Percentiles rank a stretch among this genome's conserved stretches.
Conservation (phyloP, 139 green algal genomes). For the Nannochloris sp. region DNA sequence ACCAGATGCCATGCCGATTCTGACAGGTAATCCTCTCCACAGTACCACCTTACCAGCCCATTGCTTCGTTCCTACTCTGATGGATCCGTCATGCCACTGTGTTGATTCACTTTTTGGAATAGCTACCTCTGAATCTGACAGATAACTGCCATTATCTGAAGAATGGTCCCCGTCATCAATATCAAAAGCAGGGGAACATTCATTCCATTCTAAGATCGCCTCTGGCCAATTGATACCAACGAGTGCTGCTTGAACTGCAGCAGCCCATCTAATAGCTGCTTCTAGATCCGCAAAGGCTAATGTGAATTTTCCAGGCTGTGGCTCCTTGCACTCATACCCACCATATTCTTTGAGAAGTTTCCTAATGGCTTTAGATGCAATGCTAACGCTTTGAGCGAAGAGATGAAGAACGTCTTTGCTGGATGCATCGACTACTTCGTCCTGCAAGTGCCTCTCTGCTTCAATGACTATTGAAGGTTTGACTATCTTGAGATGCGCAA, state of each 20-base stretch:
- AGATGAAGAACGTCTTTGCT: conserved; percentile 47
- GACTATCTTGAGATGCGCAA: conserved; percentile 38
- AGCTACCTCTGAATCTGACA: conserved; percentile 1
- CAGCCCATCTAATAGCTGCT: conserved; percentile 36
- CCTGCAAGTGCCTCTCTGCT: conserved; percentile 26
- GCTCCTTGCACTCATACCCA: conserved; percentile 85
- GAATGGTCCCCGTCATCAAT: conserved; percentile 4
- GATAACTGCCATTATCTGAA: neutral
- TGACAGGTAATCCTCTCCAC: conserved; percentile 58
- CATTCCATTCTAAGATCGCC: conserved; percentile 43
- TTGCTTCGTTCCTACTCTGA: neutral
- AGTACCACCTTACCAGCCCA: conserved; percentile 26
- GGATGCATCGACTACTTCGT: conserved; percentile 7
- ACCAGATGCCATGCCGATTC: conserved; percentile 66
- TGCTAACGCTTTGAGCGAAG: conserved; percentile 47
- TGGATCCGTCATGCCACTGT: neutral
- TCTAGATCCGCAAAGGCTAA: conserved; percentile 55
- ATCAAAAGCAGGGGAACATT: conserved; percentile 33
- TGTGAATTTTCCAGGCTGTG: conserved; percentile 66
- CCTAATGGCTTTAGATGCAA: conserved; percentile 36
- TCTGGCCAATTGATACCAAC: conserved; percentile 53
- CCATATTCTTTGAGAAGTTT: conserved; percentile 46
- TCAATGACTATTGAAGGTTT: conserved; percentile 47
- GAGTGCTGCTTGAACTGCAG: conserved; percentile 56
- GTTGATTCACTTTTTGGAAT: neutral